Evolutionary conservation across 2,329 filamentous ascomycete species (phyloP).

Genomic region (Diaporthe sp.): DNA sequence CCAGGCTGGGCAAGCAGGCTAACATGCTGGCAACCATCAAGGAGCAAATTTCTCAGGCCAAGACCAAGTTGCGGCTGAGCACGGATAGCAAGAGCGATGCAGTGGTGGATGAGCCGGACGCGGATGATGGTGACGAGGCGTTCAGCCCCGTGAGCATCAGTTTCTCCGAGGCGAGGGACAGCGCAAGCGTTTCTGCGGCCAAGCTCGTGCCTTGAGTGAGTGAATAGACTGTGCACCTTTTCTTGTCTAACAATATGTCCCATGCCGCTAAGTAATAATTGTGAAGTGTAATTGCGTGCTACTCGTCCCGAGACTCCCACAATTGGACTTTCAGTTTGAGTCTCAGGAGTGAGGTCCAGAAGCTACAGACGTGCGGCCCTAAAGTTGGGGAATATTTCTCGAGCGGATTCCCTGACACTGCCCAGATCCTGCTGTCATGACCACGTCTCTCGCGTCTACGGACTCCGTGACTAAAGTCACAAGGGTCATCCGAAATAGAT

Average conservation of each 20-base stretch:
- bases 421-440: too few relatives aligned
- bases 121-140: neutral
- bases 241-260: neutral
- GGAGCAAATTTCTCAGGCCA: slow-evolving; percentile 40
- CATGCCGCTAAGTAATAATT: neutral
- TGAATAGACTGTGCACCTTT: neutral
- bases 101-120: slow-evolving; percentile 1
- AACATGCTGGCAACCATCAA: slow-evolving; percentile 40
- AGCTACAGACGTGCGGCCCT: neutral
- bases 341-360: too few relatives aligned
- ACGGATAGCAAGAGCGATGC: neutral
- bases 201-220: neutral
- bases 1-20: neutral
- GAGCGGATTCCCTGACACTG: neutral
- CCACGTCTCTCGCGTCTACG: too few relatives aligned
- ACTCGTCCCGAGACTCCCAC: neutral
- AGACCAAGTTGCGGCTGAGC: slow-evolving; percentile 33
- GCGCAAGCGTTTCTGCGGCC: neutral
- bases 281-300: neutral
- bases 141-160: neutral
- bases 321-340: neutral
- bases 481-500: too few relatives aligned
- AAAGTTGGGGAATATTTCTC: neutral
- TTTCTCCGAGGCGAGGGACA: neutral
- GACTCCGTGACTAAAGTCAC: too few relatives aligned